Evolutionary conservation across 73 alveolate species (phyloP).

Genomic region (Tetrahymena malaccensis): DNA sequence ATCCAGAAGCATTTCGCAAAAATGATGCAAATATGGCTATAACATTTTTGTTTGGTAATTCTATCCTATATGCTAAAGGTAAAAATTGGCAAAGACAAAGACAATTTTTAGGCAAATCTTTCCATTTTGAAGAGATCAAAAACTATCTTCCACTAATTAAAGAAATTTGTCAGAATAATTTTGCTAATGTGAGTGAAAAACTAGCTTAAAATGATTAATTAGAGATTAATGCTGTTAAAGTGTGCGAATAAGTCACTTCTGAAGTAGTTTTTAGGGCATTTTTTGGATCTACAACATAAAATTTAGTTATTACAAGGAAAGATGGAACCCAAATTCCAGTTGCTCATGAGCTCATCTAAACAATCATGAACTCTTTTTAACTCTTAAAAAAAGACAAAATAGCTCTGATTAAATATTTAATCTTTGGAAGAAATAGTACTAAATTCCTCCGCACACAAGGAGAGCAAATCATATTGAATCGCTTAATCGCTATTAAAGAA

Average conservation of each 20-base stretch:
- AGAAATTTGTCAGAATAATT: not conserved
- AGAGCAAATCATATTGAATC: not conserved
- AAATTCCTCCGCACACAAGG: not conserved
- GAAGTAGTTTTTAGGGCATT: not conserved
- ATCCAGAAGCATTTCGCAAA: not conserved
- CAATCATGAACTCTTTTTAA: not conserved
- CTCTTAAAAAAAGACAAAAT: not conserved
- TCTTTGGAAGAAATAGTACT: not conserved
- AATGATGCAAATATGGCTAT: not conserved
- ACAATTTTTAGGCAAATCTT: not conserved
- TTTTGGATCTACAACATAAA: not conserved
- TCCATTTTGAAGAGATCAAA: not conserved
- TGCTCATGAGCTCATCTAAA: not conserved
- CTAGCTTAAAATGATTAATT: not conserved
- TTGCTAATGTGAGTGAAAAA: not conserved
- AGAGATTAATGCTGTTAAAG: not conserved
- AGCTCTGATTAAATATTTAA: not conserved
- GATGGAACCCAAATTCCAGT: not conserved
- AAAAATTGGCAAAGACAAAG: not conserved
- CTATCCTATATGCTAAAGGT: not conserved
- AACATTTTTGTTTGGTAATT: not conserved
- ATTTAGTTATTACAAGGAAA: not conserved
- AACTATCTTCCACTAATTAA: not conserved
- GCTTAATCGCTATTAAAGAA: not conserved
- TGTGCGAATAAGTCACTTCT: not conserved